Conservation (phyloP, 495 filamentous ascomycete genomes). For the Neurospora pannonica region DNA sequence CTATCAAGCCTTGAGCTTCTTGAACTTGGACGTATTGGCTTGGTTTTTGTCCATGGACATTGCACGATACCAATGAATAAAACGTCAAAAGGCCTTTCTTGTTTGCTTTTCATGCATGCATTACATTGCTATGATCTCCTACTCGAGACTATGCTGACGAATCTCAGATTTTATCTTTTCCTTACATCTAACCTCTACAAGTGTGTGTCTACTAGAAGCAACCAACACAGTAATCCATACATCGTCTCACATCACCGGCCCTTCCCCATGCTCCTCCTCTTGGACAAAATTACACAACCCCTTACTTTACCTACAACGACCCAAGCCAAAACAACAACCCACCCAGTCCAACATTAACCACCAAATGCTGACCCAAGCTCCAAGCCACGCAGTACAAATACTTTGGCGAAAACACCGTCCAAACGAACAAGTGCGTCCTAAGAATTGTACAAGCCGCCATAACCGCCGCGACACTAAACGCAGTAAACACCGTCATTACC, state of each 20-base stretch:
- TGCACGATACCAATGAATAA: background rate
- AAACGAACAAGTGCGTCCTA: constrained; percentile 90
- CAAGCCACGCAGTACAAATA: constrained; percentile 88
- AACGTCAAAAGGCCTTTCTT: background rate
- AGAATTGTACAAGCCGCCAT: constrained; percentile 83
- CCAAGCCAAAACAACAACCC: constrained; percentile 48
- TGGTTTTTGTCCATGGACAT: background rate
- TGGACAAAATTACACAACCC: background rate
- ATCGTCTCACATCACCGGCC: background rate
- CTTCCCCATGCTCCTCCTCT: no score
- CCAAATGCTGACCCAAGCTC: constrained; percentile 70
- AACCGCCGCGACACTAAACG: constrained; percentile 53
- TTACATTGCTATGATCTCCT: background rate
- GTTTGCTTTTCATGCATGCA: background rate
- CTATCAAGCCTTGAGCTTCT: background rate
- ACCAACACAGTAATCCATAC: background rate
- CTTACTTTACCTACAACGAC: background rate
- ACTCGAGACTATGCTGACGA: background rate
- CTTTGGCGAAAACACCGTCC: constrained; percentile 98
- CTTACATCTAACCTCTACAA: background rate
- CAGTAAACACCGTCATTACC: constrained; percentile 56
- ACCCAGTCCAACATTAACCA: constrained; percentile 52
- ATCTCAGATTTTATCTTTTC: background rate
- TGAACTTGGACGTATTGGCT: background rate
- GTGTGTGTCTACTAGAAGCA: background rate